Conservation (phyloP, 768 basidiomycete species). For the Auriscalpium orientale region DNA sequence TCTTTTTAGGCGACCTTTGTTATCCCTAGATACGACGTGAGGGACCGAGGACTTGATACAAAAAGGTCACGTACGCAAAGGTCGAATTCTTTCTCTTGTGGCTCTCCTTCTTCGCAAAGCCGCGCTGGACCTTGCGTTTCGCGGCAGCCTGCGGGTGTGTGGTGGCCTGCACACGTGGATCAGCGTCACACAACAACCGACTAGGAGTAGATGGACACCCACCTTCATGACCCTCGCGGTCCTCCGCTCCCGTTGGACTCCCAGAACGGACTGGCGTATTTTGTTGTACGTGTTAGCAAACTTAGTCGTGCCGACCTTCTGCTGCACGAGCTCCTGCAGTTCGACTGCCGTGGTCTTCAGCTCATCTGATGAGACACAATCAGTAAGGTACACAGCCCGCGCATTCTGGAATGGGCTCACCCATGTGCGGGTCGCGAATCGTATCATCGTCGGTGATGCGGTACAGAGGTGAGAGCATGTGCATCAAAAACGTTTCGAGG, state of each 20-base stretch:
- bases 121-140: constrained; percentile 63
- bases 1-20: constrained; percentile 41
- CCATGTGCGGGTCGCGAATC: constrained; percentile 69
- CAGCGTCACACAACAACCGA: neutral
- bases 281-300: constrained; percentile 76
- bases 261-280: constrained; percentile 64
- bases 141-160: constrained; percentile 73
- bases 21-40: constrained; percentile 30
- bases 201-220: constrained; percentile 5
- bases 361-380: constrained; percentile 47
- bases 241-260: constrained; percentile 66
- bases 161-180: constrained; percentile 40
- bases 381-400: neutral
- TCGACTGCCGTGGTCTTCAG: constrained; percentile 75
- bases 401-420: constrained; percentile 33
- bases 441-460: constrained; percentile 85
- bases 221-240: constrained; percentile 41
- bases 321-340: constrained; percentile 80
- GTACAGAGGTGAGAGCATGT: constrained; percentile 82
- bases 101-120: constrained; percentile 75
- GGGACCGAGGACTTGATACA: neutral
- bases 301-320: constrained; percentile 79
- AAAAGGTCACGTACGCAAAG: constrained; percentile 44
- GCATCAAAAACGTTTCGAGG: constrained; percentile 66
- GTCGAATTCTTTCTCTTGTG: constrained; percentile 65